Evolutionary conservation across 805 yeast species (phyloP).

Genomic region (Diddensiella caesifluorescens): DNA sequence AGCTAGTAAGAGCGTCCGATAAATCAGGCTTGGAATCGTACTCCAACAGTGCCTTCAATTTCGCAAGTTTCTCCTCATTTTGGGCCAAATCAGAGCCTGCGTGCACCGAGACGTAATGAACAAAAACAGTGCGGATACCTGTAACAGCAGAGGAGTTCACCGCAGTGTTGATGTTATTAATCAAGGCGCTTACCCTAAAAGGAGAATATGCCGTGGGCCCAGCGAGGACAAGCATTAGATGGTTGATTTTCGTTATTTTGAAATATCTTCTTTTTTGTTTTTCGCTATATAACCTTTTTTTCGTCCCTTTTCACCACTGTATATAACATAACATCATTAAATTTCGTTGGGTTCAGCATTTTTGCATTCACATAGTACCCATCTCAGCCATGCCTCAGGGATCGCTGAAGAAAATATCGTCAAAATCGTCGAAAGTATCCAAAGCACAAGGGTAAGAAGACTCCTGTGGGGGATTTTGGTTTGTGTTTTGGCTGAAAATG

Average conservation of each 20-base stretch:
- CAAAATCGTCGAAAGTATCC: constrained; percentile 14
- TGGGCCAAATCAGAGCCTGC: constrained; percentile 29
- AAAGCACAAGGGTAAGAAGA: constrained; percentile 12
- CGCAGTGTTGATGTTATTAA: constrained; percentile 64
- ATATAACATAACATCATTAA: constrained; percentile 1
- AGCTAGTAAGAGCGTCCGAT: constrained; percentile 40
- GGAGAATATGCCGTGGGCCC: constrained; percentile 89
- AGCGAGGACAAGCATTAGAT: constrained; percentile 48
- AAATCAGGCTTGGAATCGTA: constrained; percentile 67
- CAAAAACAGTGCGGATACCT: constrained; percentile 65
- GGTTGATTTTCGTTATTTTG: constrained; percentile 1
- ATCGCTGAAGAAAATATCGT: constrained; percentile 26
- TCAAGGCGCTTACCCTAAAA: constrained; percentile 73
- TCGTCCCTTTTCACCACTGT: constrained; percentile 5
- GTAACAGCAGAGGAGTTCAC: constrained; percentile 63
- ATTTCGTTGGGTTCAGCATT: neutral
- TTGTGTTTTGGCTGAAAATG: neutral
- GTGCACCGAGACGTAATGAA: constrained; percentile 72
- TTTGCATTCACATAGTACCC: no score
- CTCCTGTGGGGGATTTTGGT: neutral
- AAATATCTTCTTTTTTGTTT: no score
- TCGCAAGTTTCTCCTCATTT: constrained; percentile 26
- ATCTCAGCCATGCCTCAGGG: constrained; percentile 37
- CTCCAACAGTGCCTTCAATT: constrained; percentile 58
- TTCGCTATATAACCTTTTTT: no score